Evolutionary conservation across 1,139 yeast genomes (phyloP), one percentile per base, ranked within the genome.

Genomic region (Nematodospora anomalae): DNA sequence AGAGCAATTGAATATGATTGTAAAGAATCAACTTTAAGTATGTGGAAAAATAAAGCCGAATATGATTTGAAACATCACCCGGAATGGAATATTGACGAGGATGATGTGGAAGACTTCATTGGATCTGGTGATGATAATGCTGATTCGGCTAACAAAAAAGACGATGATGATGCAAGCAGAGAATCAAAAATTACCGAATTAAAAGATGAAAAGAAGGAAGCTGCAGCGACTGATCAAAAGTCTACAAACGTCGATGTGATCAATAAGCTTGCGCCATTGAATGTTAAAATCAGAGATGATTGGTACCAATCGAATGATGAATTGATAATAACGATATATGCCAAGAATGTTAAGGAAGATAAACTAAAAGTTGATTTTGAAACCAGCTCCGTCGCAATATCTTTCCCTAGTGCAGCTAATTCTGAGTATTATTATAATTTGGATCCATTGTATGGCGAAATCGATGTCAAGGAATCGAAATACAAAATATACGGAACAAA

Each of bases 311-410:
- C 79, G 14, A 56, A 65, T 11, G 67, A 66, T 1, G 57, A 62
- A 3, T 75, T 89, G 11, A 80, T 82, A 5, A 67, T 90, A 23
- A 79, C 95, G 2, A 64, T 92, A 6, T 92, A 83, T 50, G 79
- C 88, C 38, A 82, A 83, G 46, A 76, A 76, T 28, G 70, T 83
- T 21, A 80, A 84, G 13, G 60, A 64, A 32, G 72, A 68, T 3
- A 49, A 64, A 2, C 58, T 71, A 28, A 50, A 53, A 3, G 62
- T 78, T 12, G 57, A 60, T 2, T 68, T 78, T 38, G 49, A 52
- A 4, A 32, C 51, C 2, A 46, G 43, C 3, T 52, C 71, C 0
- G 65, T 74, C 2, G 43, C 60, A 13, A 64, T 75, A 7, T 52
- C 69, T 16, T 74, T 73, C 49, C 79, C 80, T 29, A 72, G 67